Base-by-base conservation (phyloP, 495 filamentous ascomycete species). In the Poronia punctata region DNA sequence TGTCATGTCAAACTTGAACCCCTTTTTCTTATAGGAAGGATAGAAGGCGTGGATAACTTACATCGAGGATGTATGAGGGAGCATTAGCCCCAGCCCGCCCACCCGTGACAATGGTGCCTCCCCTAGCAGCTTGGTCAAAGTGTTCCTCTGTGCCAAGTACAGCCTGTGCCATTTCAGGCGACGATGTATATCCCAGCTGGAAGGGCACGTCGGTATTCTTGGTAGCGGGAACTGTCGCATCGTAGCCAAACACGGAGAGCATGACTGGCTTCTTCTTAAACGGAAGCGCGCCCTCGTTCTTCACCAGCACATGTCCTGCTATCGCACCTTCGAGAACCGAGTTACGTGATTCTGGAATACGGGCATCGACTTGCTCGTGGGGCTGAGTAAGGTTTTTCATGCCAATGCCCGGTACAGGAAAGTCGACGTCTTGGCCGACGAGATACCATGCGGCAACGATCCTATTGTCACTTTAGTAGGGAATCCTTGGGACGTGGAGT, bases 231-330 rank as follows among this genome's bases (percentile, higher is more conserved):
- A 53, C 12, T 2, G 44, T 52, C 25, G 63, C 61, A 37, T 62
- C 59, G 40, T 75, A 76, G 10, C 72, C 72, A 21, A 64, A 76
- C 9, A 76, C 33, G 11, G 69, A 69, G 6, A 76, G 35, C 48
- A 72, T 49, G 19, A 46, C 61, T 5, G 66, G 72, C 1, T 66
- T 64, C 1, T 37, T 59, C 31, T 70, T 69, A 7, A 82, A 62
- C 3, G 79, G 79, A 3, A 83, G 56, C 4, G 68, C 57, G 20
- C 55, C 60, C 15, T 68, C 64, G 49, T 83, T 83, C 61, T 83
- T 83, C 17, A 81, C 69, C 1, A 83, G 61, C 7, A 83, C 79
- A 46, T 78, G 74, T 9, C 76, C 72, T 26, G 72, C 71, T 7
- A 70, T 53, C 0, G 70, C 74, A 1, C 67, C 66, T 18, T 71